Evolutionary conservation across 2,329 filamentous ascomycete genomes (phyloP), one percentile per base, ranked within the genome.

Genomic region (Nigrograna mackinnonii): DNA sequence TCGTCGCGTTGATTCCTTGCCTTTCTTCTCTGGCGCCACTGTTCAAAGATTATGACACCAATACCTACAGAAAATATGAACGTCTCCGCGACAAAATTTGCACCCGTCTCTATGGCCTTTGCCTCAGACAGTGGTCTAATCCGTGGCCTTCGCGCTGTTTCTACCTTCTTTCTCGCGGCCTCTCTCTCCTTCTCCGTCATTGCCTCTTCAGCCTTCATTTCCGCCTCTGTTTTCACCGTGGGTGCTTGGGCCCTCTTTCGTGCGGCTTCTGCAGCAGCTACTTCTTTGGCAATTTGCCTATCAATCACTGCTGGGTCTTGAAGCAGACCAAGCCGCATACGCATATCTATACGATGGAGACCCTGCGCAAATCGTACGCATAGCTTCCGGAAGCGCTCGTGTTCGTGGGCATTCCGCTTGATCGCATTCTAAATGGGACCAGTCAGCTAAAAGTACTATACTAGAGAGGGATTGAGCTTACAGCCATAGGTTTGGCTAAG

Each of bases 101-200:
- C 84, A 3, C 84, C 84, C 26, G 79, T 78, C 58, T 87, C 84
- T 41, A 87, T 86, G 0, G 84, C 84, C 55, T 86, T 85, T 11
- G 79, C 76, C 60, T 87, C 84, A 3, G 80, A 81, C 9, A 87
- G 70, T 6, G 84, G 84, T 33, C 83, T 72, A 42, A 87, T 86
- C 22, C 77, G 76, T 5, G 79, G 79, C 71, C 57, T 63, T 9
- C 49, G 19, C 64, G 69, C 30, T 62, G 62, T 62, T 58, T 72
- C 52, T 30, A 58, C 46, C 36, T 70, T 65, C 55, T 70, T 68
- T 45, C 72, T 66, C 46, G 78, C 75, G 34, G 75, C 70, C 38
- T 77, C 70, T 52, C 75, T 76, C 37, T 73, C 66, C 49, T 72
- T 62, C 34, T 70, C 73, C 4, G 73, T 62, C 31, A 76, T 70